A percentile compares a stretch with the other conserved stretches of the same genome.
These are phyloP conservation scores for Labyrinthula sp. DNA, from an alignment of 352 stramenopile genomes.

Conservation along the genomic window DNA sequence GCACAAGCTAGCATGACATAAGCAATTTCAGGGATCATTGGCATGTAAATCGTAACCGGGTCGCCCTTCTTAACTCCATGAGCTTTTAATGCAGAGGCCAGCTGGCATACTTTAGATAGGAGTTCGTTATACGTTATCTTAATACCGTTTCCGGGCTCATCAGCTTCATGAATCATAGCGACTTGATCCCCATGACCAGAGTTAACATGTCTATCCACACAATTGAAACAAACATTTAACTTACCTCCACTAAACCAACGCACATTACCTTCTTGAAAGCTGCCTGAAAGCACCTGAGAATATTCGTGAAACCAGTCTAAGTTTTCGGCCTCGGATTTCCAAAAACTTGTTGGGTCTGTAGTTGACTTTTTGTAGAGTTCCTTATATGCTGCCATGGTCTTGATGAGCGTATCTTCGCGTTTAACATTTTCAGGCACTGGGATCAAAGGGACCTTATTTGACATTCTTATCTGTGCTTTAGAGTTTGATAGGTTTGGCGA, in stretches of 20 bases:
- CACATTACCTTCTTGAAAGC: conserved; percentile 65
- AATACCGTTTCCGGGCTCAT: conserved; percentile 65
- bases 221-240: conserved; percentile 76
- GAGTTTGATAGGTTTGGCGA: too few relatives aligned
- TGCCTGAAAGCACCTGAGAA: conserved; percentile 53
- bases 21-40: conserved; percentile 91
- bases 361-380: conserved; percentile 59
- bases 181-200: conserved; percentile 52
- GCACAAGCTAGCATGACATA: conserved; percentile 92
- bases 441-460: too few relatives aligned
- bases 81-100: conserved; percentile 82
- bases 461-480: too few relatives aligned
- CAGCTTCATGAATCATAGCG: conserved; percentile 87
- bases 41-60: conserved; percentile 66
- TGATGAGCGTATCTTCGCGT: conserved; percentile 41
- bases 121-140: conserved; percentile 72
- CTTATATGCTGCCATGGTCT: conserved; percentile 51
- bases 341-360: conserved; percentile 65
- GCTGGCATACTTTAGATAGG: conserved; percentile 59
- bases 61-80: conserved; percentile 44
- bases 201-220: conserved; percentile 73
- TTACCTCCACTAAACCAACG: conserved; percentile 78
- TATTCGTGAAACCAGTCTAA: conserved; percentile 80
- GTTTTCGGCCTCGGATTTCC: conserved; percentile 59
- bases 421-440: too few relatives aligned